Percentiles rank a stretch among this genome's conserved stretches.
Evolutionary conservation across 176 grass and related monocot genomes (phyloP).

Genomic region (Elaeis guineensis): DNA sequence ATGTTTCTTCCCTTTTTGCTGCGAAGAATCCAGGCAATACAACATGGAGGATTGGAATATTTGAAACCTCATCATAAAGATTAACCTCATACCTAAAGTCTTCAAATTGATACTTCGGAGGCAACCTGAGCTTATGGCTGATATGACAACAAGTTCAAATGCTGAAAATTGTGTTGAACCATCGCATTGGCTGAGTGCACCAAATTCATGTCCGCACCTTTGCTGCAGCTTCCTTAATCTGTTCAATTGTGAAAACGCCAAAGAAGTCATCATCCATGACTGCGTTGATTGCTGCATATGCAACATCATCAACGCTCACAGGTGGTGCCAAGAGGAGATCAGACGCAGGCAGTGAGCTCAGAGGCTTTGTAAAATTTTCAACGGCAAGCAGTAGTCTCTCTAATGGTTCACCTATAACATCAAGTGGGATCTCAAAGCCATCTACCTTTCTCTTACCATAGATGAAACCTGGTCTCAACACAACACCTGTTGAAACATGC

Average conservation of each 20-base stretch:
- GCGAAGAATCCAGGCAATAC: too few relatives aligned
- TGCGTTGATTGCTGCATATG: conserved; percentile 59
- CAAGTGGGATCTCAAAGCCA: conserved; percentile 74
- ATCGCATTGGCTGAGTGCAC: too few relatives aligned
- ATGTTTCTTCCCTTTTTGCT: too few relatives aligned
- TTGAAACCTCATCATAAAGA: too few relatives aligned
- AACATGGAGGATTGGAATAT: too few relatives aligned
- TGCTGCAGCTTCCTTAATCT: conserved; percentile 76
- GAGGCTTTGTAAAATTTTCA: conserved; percentile 66
- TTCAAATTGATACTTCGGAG: too few relatives aligned
- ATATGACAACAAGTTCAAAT: too few relatives aligned
- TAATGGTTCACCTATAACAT: conserved; percentile 60
- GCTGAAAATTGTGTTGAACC: too few relatives aligned
- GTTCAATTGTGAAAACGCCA: conserved; percentile 77
- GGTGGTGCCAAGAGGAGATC: conserved; percentile 69
- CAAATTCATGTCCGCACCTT: conserved; percentile 35
- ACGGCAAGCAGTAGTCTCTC: conserved; percentile 55
- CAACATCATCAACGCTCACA: conserved; percentile 89
- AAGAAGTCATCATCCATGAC: conserved; percentile 68
- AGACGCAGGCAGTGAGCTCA: conserved; percentile 71
- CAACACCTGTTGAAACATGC: conserved; percentile 38
- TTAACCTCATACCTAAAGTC: too few relatives aligned
- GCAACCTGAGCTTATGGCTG: too few relatives aligned
- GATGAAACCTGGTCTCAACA: conserved; percentile 86
- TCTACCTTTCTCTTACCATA: conserved; percentile 89